Percentiles rank a stretch among this genome's conserved stretches.
Evolutionary conservation across 2,329 filamentous ascomycete genomes (phyloP).

Genomic region (Phymatotrichopsis omnivora): DNA sequence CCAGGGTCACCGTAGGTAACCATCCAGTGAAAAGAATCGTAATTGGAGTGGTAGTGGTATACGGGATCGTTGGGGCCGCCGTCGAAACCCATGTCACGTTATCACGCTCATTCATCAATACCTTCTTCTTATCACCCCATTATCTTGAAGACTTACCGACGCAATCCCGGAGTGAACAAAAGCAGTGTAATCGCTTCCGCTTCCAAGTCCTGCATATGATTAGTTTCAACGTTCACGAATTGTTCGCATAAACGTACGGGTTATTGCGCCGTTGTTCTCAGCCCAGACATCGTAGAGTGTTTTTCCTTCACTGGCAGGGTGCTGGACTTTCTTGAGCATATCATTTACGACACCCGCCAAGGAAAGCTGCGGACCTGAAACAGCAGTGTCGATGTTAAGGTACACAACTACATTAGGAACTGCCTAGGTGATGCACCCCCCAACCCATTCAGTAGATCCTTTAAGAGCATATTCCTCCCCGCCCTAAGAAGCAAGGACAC

Average conservation of each 20-base stretch:
- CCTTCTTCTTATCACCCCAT: too few relatives aligned
- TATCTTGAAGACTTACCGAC: constrained; percentile 35
- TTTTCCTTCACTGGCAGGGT: constrained; percentile 57
- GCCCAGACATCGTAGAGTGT: constrained; percentile 42
- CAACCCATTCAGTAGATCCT: constrained; percentile 86
- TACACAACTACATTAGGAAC: constrained; percentile 64
- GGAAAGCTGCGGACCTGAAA: constrained; percentile 52
- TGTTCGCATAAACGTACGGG: too few relatives aligned
- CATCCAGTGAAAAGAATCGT: constrained; percentile 81
- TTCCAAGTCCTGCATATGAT: constrained; percentile 48
- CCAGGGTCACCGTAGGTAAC: constrained; percentile 60
- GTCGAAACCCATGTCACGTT: constrained; percentile 52
- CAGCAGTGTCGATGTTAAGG: constrained; percentile 72
- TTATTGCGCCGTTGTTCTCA: constrained; percentile 44
- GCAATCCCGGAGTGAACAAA: constrained; percentile 64
- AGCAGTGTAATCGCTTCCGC: constrained; percentile 63
- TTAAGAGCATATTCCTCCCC: constrained; percentile 78
- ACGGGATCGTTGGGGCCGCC: constrained; percentile 42
- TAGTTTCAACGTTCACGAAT: neutral
- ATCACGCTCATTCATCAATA: too few relatives aligned
- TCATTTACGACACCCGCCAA: constrained; percentile 60
- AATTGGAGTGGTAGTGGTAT: constrained; percentile 75
- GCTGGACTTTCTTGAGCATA: constrained; percentile 49
- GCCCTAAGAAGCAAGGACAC: constrained; percentile 50
- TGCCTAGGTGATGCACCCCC: constrained; percentile 79